Percentiles rank a stretch among this genome's conserved stretches.
Evolutionary conservation across 768 basidiomycete species (phyloP).

Genomic region (Auricularia auricula-judae): DNA sequence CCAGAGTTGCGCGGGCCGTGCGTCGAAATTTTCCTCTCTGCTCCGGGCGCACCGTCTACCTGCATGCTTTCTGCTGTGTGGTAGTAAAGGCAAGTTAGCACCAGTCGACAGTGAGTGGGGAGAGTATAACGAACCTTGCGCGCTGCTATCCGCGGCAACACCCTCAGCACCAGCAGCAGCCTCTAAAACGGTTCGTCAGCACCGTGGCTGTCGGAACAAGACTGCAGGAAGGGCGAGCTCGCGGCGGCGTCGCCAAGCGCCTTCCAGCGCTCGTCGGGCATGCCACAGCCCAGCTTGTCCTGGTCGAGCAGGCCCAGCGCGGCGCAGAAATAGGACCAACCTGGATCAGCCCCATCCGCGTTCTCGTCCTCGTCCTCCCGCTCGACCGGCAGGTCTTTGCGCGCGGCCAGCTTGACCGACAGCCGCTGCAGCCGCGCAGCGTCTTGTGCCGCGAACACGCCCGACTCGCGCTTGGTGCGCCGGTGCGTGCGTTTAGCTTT

Average conservation of each 20-base stretch:
- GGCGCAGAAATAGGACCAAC: constrained; percentile 44
- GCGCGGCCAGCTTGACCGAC: constrained; percentile 48
- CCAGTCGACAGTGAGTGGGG: too few relatives aligned
- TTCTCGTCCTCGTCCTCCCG: constrained; percentile 10
- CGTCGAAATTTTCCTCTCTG: constrained; percentile 50
- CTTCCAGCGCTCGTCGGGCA: neutral
- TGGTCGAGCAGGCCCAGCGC: constrained; percentile 49
- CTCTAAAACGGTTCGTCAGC: neutral
- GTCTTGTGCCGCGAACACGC: constrained; percentile 66
- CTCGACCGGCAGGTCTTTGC: constrained; percentile 27
- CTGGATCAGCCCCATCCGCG: constrained; percentile 27
- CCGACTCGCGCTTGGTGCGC: constrained; percentile 60
- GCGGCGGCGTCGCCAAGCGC: neutral
- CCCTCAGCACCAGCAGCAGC: neutral
- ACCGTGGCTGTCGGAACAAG: neutral
- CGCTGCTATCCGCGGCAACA: neutral
- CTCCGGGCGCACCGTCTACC: constrained; percentile 30
- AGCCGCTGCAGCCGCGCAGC: constrained; percentile 69
- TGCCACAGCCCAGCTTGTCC: constrained; percentile 31
- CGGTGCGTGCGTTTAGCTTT: constrained; percentile 74
- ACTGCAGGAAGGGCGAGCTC: neutral
- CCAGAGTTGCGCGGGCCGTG: constrained; percentile 70
- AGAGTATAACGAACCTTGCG: neutral
- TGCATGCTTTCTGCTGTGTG: constrained; percentile 37
- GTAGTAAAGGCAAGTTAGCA: too few relatives aligned